Evolutionary conservation across 2,329 filamentous ascomycete genomes (phyloP), one percentile per base, ranked within the genome.

Genomic region (Diaporthe vaccinii): DNA sequence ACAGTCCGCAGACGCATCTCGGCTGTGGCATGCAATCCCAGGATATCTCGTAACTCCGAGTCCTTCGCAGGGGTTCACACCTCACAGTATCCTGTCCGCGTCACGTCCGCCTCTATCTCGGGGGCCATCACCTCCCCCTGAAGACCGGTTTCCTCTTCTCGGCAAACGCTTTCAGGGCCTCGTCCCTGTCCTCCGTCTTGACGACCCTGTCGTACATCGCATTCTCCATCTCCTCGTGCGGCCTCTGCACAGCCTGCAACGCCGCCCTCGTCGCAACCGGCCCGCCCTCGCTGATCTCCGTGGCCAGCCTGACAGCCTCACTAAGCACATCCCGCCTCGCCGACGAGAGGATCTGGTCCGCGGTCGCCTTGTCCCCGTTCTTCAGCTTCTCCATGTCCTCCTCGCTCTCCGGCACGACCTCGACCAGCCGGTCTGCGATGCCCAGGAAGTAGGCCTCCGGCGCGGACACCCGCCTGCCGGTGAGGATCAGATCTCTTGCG

Each of bases 401-500:
- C 71, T 85, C 85, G 71, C 91, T 87, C 78, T 91, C 88, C 8
- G 91, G 90, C 31, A 90, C 85, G 31, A 98, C 89, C 84, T 98
- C 94, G 34, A 98, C 95, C 41, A 98, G 85, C n/a, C 96, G 89
- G 84, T 98, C 95, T 59, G 94, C 96, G 46, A 99, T 88, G 1
- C 97, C 97, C 25, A 98, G 85, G 83, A 97, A 97, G 84, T 98
- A 98, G 0, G 97, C 95, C 86, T 98, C 97, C 1, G 94, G 87
- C 0, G 92, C 96, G 12, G 89, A 89, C 17, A 99, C 94, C 58
- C 95, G 89, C n/a, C 97, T 91, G 4, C 97, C 97, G 0, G 96
- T 98, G 12, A 98, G 87, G 70, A 98, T 93, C 80, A 98, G 86
- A 83, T 99, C 96, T 69, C 96, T 90, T n/a, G 97, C 97, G 73